Conservation (phyloP, 495 filamentous ascomycete species). For the Penicillium coprophilum region DNA sequence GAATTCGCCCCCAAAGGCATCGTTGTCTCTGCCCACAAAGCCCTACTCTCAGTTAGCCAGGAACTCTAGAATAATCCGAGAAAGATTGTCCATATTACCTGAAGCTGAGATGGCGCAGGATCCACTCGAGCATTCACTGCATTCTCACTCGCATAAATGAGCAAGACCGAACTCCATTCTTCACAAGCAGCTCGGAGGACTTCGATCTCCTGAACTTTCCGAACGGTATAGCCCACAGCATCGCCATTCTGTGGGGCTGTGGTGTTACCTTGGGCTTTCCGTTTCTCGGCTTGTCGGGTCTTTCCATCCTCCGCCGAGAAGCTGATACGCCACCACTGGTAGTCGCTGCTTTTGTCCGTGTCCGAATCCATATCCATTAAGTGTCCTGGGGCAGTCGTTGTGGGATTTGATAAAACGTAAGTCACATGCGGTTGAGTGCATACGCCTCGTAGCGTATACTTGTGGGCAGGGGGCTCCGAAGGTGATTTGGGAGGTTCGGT, state of each 20-base stretch:
- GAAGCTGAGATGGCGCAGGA: slow-evolving; percentile 38
- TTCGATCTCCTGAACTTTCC: slow-evolving; percentile 50
- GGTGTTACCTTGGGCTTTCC: slow-evolving; percentile 19
- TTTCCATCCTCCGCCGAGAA: slow-evolving; percentile 51
- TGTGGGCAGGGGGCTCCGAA: slow-evolving; percentile 42
- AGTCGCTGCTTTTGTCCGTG: slow-evolving; percentile 24
- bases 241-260: slow-evolving; percentile 32
- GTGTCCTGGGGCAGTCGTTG: slow-evolving; percentile 10
- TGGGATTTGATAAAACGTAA: slow-evolving; percentile 44
- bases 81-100: slow-evolving; percentile 29
- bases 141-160: slow-evolving; percentile 53
- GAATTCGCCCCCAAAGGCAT: slow-evolving; percentile 46
- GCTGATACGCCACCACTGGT: slow-evolving; percentile 58
- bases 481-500: slow-evolving; percentile 53
- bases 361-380: slow-evolving; percentile 30
- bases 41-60: slow-evolving; percentile 28
- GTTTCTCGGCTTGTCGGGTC: slow-evolving; percentile 34
- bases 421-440: slow-evolving; percentile 52
- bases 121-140: slow-evolving; percentile 38
- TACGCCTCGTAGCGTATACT: slow-evolving; percentile 54
- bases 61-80: background rate
- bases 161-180: slow-evolving; percentile 45
- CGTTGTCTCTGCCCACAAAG: slow-evolving; percentile 51
- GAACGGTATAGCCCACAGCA: slow-evolving; percentile 45
- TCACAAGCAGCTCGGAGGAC: slow-evolving; percentile 54